These are phyloP conservation scores for Spathaspora sp. DNA, from an alignment of 805 yeast genomes.

Conservation along the genomic window DNA sequence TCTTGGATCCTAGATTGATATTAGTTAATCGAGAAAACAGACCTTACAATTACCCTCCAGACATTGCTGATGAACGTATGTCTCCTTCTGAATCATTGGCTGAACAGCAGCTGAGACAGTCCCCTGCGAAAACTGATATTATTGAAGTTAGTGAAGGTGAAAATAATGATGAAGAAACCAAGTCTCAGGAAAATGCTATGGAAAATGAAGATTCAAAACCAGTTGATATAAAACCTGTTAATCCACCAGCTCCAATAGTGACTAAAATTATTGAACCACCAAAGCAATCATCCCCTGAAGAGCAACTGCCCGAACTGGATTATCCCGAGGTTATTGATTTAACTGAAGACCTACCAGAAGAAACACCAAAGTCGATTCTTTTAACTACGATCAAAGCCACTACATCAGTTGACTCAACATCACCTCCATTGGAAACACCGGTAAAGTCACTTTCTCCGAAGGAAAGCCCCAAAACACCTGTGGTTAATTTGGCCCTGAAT, in stretches of 20 bases:
- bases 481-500: conserved; percentile 2
- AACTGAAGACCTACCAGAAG: background rate
- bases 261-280: background rate
- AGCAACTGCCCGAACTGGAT: background rate
- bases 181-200: background rate
- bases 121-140: background rate
- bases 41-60: background rate
- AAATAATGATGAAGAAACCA: background rate
- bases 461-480: background rate
- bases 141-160: background rate
- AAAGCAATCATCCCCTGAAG: background rate
- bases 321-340: background rate
- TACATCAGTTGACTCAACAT: background rate
- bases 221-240: background rate
- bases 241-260: background rate
- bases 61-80: background rate
- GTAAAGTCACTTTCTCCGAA: background rate
- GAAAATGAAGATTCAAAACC: background rate
- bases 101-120: background rate
- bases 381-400: background rate
- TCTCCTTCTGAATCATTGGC: background rate
- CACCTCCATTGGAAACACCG: background rate
- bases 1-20: conserved; percentile 3
- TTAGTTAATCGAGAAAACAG: background rate
- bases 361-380: background rate